Conservation (phyloP, 106 monocot genomes). For the Chionographis japonica region DNA sequence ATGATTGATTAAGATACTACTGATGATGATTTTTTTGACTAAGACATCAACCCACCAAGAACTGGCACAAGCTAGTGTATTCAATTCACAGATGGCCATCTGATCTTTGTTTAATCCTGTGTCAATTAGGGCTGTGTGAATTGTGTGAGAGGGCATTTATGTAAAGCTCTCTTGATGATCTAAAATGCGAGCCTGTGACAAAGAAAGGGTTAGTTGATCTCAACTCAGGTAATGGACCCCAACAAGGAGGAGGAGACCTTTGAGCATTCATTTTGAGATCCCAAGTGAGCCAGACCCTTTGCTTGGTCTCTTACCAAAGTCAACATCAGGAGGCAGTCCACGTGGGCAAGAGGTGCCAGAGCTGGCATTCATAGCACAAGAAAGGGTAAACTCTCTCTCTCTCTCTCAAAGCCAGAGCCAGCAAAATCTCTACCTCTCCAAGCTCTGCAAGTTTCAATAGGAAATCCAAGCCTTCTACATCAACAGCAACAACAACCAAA, state of each 20-base stretch:
- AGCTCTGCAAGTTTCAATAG: neutral
- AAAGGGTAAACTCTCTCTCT: neutral
- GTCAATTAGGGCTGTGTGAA: neutral
- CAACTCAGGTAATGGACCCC: no score
- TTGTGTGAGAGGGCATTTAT: neutral
- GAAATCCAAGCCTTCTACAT: conserved; percentile 8
- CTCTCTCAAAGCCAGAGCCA: neutral
- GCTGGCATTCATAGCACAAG: neutral
- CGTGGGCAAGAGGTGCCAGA: neutral
- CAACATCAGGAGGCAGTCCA: neutral
- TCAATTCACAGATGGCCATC: no score
- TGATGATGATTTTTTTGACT: neutral
- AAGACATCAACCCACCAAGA: neutral
- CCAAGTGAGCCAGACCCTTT: no score
- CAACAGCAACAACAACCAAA: conserved; percentile 4
- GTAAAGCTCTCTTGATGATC: neutral
- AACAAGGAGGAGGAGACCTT: no score
- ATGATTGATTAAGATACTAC: neutral
- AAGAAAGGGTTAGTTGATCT: no score
- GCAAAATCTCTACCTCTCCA: neutral
- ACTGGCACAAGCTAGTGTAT: no score
- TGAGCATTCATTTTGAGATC: no score
- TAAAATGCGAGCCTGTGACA: no score
- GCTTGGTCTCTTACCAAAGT: neutral
- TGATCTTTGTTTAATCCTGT: neutral